Evolutionary conservation across 805 yeast species (phyloP).

Genomic region (Metschnikowia cerradonensis): DNA sequence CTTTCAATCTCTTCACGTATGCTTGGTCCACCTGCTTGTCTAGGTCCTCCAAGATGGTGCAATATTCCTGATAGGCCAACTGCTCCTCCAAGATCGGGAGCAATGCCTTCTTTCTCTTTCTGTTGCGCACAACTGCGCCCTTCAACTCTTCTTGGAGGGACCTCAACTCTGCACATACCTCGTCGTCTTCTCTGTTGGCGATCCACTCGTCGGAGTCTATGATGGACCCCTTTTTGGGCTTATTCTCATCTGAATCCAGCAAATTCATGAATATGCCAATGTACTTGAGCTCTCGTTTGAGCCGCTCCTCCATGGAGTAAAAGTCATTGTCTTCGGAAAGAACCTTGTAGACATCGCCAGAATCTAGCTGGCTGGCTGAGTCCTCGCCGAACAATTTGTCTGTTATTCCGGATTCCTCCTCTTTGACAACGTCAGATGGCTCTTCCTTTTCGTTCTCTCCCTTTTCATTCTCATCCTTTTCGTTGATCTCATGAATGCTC

Average conservation of each 20-base stretch:
- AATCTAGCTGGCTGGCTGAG: constrained; percentile 34
- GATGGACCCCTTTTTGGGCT: constrained; percentile 23
- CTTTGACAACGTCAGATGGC: constrained; percentile 12
- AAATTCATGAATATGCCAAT: constrained; percentile 82
- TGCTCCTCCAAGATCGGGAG: constrained; percentile 79
- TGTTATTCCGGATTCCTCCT: constrained; percentile 12
- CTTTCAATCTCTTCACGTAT: constrained; percentile 75
- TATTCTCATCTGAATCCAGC: constrained; percentile 28
- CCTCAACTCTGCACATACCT: constrained; percentile 80
- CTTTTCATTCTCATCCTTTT: constrained; percentile 16
- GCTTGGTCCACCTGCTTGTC: constrained; percentile 97
- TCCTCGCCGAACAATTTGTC: constrained; percentile 26
- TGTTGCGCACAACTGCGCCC: constrained; percentile 58
- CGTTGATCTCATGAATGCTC: constrained; percentile 33
- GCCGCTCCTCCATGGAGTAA: constrained; percentile 76
- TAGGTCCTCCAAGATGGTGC: constrained; percentile 83
- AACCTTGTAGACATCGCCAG: constrained; percentile 35
- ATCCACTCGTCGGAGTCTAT: constrained; percentile 69
- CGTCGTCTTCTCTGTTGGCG: constrained; percentile 85
- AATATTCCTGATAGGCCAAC: constrained; percentile 91
- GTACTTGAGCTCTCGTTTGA: constrained; percentile 81
- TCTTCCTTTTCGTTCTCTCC: constrained; percentile 17
- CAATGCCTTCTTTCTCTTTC: constrained; percentile 59
- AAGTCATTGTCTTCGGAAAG: constrained; percentile 60
- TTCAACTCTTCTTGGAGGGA: constrained; percentile 63